Conservation (phyloP, 495 filamentous ascomycete genomes). For the Sordaria brevicollis region DNA sequence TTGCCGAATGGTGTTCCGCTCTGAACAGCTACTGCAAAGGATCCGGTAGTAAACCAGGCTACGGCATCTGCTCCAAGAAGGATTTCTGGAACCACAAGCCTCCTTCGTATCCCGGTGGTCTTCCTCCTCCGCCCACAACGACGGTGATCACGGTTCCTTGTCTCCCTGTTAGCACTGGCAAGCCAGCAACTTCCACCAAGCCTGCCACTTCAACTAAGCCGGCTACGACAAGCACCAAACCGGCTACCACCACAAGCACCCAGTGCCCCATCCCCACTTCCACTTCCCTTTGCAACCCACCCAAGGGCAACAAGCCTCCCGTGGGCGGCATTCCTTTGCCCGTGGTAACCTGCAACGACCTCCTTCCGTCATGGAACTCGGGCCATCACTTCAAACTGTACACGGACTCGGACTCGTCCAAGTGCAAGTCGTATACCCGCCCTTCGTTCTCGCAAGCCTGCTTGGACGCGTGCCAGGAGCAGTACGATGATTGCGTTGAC, state of each 20-base stretch:
- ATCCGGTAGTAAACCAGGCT: constrained; percentile 6
- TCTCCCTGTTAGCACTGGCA: constrained; percentile 22
- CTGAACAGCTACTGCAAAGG: constrained; percentile 29
- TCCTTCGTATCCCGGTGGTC: constrained; percentile 13
- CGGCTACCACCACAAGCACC: constrained; percentile 7
- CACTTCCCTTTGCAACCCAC: constrained; percentile 36
- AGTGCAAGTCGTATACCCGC: constrained; percentile 29
- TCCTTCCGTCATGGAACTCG: background rate
- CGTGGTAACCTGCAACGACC: constrained; percentile 41
- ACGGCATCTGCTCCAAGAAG: background rate
- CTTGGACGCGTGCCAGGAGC: constrained; percentile 37
- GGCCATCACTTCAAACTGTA: constrained; percentile 38
- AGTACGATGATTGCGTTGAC: constrained; percentile 34
- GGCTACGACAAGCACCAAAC: constrained; percentile 3
- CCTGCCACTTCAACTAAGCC: constrained; percentile 11
- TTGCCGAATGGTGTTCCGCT: constrained; percentile 30
- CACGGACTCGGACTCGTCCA: constrained; percentile 19
- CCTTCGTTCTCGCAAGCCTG: constrained; percentile 23
- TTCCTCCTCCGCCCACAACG: constrained; percentile 13
- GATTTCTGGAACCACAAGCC: constrained; percentile 30
- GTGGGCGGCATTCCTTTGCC: constrained; percentile 38
- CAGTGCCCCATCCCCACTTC: constrained; percentile 31
- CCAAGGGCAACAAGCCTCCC: constrained; percentile 25
- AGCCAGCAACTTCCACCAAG: constrained; percentile 8
- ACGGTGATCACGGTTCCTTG: constrained; percentile 21